phyloP scores from a whole-genome alignment of 2,329 filamentous ascomycete species.

The Nothophaeocryptopus gaeumannii region DNA sequence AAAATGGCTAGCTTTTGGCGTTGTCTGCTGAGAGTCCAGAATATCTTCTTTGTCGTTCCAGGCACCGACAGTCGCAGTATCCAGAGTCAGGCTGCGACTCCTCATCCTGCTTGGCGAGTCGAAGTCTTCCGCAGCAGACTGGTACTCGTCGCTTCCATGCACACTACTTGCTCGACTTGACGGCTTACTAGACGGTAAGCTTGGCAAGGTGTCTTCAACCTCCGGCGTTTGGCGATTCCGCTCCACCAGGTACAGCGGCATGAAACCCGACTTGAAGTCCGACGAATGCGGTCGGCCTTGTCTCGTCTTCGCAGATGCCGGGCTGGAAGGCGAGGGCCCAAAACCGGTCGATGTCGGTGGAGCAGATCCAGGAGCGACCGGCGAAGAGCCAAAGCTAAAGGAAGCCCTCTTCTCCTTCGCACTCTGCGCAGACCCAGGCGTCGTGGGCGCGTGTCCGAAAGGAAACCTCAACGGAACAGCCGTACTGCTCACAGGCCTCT shows the following conservation, averaged over 20 bases:
- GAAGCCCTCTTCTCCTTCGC: constrained; percentile 22
- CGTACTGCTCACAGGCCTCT: constrained; percentile 30
- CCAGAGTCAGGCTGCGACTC: constrained; percentile 22
- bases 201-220: constrained; percentile 50
- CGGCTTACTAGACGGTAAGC: constrained; percentile 49
- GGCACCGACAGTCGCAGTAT: constrained; percentile 24
- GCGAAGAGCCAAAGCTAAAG: constrained; percentile 29
- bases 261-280: constrained; percentile 58
- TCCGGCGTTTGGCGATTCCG: constrained; percentile 50
- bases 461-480: constrained; percentile 37
- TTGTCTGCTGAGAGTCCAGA: constrained; percentile 63
- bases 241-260: constrained; percentile 77
- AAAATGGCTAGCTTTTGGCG: constrained; percentile 62
- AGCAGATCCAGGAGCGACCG: constrained; percentile 1
- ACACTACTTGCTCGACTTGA: constrained; percentile 41
- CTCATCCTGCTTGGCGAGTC: constrained; percentile 18
- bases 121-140: constrained; percentile 43
- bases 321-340: constrained; percentile 17
- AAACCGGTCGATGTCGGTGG: constrained; percentile 7
- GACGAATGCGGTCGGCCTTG: constrained; percentile 26
- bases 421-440: constrained; percentile 20
- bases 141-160: constrained; percentile 40
- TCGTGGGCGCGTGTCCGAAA: constrained; percentile 31
- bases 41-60: constrained; percentile 37
- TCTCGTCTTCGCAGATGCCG: constrained; percentile 21